Percentiles rank a stretch among this genome's conserved stretches.
Conservation (phyloP, 1,284 basidiomycete genomes). For the Porodaedalea pini region DNA sequence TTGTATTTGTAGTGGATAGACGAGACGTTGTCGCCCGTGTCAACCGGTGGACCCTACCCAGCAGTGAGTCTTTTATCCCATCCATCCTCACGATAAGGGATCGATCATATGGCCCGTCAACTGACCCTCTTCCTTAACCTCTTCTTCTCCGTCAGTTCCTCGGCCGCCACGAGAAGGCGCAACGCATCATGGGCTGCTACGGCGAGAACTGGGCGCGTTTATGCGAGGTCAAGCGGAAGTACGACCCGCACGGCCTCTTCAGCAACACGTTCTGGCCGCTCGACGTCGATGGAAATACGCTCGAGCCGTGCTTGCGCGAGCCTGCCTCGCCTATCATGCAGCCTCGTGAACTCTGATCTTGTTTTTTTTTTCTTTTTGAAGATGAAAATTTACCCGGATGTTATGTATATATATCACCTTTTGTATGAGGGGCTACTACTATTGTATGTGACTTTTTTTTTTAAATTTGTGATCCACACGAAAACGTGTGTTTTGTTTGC, state of each 20-base stretch:
- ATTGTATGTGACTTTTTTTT: no score
- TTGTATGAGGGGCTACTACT: no score
- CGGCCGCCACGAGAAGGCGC: constrained; percentile 61
- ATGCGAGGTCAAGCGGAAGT: constrained; percentile 61
- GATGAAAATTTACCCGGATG: no score
- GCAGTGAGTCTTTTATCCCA: constrained; percentile 51
- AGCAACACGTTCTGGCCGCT: constrained; percentile 75
- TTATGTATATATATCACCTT: no score
- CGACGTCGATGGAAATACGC: constrained; percentile 44
- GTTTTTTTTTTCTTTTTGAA: no score
- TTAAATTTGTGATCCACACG: no score
- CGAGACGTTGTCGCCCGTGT: constrained; percentile 62
- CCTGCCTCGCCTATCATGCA: constrained; percentile 41
- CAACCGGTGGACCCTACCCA: constrained; percentile 76
- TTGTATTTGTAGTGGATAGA: constrained; percentile 63
- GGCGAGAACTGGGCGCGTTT: constrained; percentile 71
- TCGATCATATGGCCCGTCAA: background rate
- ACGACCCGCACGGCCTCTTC: constrained; percentile 76
- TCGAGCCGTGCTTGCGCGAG: constrained; percentile 52
- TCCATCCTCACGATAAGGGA: background rate
- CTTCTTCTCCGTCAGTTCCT: constrained; percentile 61
- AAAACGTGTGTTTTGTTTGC: no score
- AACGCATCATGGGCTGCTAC: constrained; percentile 64
- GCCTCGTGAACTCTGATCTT: background rate
- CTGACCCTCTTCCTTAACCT: constrained; percentile 21